Base-by-base conservation (phyloP, 202 grass and related monocot genomes). In the Saccharum hybrid region DNA sequence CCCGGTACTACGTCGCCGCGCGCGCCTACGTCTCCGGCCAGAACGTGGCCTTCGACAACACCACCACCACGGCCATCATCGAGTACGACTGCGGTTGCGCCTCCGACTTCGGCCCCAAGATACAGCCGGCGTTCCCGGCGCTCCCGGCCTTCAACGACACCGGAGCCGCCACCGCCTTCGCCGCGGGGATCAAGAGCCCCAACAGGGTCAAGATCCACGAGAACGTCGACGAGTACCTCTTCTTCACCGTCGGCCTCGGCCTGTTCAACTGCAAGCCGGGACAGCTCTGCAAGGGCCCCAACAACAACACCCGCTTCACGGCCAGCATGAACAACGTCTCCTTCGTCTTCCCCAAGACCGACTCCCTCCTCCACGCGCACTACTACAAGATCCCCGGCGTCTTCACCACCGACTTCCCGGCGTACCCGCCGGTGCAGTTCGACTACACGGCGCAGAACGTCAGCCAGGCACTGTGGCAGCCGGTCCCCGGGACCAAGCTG, bases 241-340 rank as follows among this genome's bases (percentile, higher is more conserved):
- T 93, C 83, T 71, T 96, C 88, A 91, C 90, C 22, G 18, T 96
- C 15, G 93, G 90, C 16, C 88, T 93, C 63, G 93, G 93, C 22
- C 68, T 96, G 2, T 77, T 89, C 71, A 87, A 90, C 77, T 96
- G 93, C 74, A 13, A 73, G 37, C 84, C 78, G 4, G 82, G 80
- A 0, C 30, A 91, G 80, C 82, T 81, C 3, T 93, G 94, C 41
- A 78, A 41, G 0, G 92, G 90, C 7, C 90, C 92, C 3, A 94
- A 94, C 65, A 94, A 94, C 49, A 82, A 82, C 21, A 88, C 92
- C 45, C 90, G 90, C 18, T 94, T 94, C 48, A 38, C 89, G 4
- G 92, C 92, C 62, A 94, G 92, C 92, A 91, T 94, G 87, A 94
- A 94, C 89, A 94, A 94, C 48, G 61, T 87, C 56, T 94, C 92